phyloP scores from a whole-genome alignment of 2,329 filamentous ascomycete genomes.

The Periconia digitata region DNA sequence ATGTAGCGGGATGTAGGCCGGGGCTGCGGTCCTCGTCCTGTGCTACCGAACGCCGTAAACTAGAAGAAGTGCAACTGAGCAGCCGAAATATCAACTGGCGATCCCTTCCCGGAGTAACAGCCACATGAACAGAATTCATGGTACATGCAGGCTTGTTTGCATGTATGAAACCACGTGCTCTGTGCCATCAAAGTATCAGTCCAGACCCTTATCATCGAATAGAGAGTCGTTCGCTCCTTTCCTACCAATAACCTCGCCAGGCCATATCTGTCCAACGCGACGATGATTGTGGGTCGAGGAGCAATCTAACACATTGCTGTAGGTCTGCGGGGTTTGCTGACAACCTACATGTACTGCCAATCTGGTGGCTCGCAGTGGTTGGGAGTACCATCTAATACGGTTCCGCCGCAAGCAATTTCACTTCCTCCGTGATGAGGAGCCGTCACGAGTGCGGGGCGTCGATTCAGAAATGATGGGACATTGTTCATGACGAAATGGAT shows the following conservation, averaged over 20 bases:
- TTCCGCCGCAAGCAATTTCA: background rate
- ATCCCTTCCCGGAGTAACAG: too few species aligned
- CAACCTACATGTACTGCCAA: background rate
- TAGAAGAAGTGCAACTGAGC: too few species aligned
- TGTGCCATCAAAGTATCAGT: too few species aligned
- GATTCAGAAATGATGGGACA: background rate
- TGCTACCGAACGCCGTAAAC: background rate
- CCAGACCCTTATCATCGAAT: too few species aligned
- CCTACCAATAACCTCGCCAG: background rate
- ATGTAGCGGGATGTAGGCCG: too few species aligned
- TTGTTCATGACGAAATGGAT: background rate
- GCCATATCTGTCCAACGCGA: background rate
- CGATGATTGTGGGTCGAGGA: background rate
- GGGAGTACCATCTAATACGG: background rate
- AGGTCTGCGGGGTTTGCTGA: background rate
- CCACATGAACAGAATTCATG: background rate
- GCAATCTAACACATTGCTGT: background rate
- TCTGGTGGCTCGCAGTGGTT: background rate
- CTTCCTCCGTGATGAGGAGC: too few species aligned
- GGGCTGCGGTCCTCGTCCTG: too few species aligned
- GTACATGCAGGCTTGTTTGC: background rate
- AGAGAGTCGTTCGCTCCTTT: too few species aligned
- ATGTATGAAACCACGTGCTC: too few species aligned
- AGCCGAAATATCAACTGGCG: too few species aligned
- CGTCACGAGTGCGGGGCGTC: too few species aligned